These are phyloP conservation scores for Fusarium concolor DNA, from an alignment of 2,329 filamentous ascomycete species.

Conservation along the genomic window DNA sequence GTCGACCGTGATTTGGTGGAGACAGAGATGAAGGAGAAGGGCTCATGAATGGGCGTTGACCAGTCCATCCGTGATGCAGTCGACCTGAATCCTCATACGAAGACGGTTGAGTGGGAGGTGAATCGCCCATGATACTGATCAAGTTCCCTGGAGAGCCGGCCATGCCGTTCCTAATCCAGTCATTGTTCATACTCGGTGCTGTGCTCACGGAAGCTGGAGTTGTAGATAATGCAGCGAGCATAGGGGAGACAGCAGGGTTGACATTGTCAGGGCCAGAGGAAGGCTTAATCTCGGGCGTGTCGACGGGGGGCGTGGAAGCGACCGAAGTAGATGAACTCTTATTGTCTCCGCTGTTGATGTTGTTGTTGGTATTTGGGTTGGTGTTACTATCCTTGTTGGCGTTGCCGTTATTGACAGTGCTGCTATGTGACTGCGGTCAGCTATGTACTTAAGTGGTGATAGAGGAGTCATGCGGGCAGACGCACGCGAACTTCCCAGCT, in stretches of 20 bases:
- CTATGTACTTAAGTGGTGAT: constrained; percentile 32
- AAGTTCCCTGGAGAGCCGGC: constrained; percentile 65
- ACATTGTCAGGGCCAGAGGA: constrained; percentile 57
- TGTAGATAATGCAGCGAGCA: constrained; percentile 61
- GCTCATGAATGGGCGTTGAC: constrained; percentile 58
- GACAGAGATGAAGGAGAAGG: constrained; percentile 59
- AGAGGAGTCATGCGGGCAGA: constrained; percentile 49
- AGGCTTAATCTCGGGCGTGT: constrained; percentile 61
- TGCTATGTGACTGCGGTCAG: constrained; percentile 44
- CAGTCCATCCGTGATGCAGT: constrained; percentile 59
- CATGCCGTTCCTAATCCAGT: constrained; percentile 59
- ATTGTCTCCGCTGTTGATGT: constrained; percentile 48
- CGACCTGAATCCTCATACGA: constrained; percentile 62
- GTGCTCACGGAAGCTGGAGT: constrained; percentile 63
- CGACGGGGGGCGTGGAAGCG: constrained; percentile 57
- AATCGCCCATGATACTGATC: constrained; percentile 64
- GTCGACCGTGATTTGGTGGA: constrained; percentile 52
- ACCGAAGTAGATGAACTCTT: constrained; percentile 55
- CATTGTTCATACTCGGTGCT: constrained; percentile 59
- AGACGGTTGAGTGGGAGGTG: constrained; percentile 64
- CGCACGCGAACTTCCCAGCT: constrained; percentile 64
- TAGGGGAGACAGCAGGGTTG: constrained; percentile 58
- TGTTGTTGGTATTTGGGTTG: constrained; percentile 15
- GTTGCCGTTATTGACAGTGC: constrained; percentile 44
- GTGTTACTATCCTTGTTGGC: constrained; percentile 46